These are phyloP conservation scores for Kodamaea neixiangensis DNA, from an alignment of 805 yeast genomes.

Conservation along the genomic window DNA sequence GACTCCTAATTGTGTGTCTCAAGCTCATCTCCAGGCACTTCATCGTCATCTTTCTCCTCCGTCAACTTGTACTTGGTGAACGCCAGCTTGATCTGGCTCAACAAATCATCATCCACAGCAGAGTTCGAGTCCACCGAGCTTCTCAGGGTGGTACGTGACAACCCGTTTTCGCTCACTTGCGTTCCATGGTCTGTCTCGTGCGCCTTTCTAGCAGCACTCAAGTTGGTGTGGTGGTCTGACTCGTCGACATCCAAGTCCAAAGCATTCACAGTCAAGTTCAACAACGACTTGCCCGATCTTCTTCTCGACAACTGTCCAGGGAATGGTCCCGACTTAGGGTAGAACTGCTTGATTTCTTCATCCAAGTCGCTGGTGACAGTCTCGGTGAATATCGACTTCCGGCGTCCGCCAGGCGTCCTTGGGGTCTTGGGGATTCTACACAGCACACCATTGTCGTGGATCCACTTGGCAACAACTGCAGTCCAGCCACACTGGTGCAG, in stretches of 20 bases:
- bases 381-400: constrained; percentile 27
- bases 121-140: constrained; percentile 31
- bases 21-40: constrained; percentile 55
- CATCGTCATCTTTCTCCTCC: constrained; percentile 40
- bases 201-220: constrained; percentile 20
- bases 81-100: constrained; percentile 38
- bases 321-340: constrained; percentile 49
- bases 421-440: constrained; percentile 54
- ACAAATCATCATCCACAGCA: constrained; percentile 34
- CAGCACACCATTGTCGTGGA: constrained; percentile 82
- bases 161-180: constrained; percentile 23
- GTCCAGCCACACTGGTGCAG: constrained; percentile 98
- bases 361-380: constrained; percentile 20
- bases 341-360: constrained; percentile 41
- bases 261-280: constrained; percentile 66
- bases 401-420: constrained; percentile 28
- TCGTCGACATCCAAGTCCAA: constrained; percentile 71
- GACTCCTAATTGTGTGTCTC: constrained; percentile 30
- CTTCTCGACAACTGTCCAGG: constrained; percentile 61
- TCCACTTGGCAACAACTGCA: constrained; percentile 86
- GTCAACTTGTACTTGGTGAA: constrained; percentile 32
- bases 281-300: constrained; percentile 71
- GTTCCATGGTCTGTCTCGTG: constrained; percentile 16
- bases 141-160: constrained; percentile 22
- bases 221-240: constrained; percentile 20